Evolutionary conservation across 2,329 filamentous ascomycete genomes (phyloP), one percentile per base, ranked within the genome.

Genomic region (Talaromyces funiculosus): DNA sequence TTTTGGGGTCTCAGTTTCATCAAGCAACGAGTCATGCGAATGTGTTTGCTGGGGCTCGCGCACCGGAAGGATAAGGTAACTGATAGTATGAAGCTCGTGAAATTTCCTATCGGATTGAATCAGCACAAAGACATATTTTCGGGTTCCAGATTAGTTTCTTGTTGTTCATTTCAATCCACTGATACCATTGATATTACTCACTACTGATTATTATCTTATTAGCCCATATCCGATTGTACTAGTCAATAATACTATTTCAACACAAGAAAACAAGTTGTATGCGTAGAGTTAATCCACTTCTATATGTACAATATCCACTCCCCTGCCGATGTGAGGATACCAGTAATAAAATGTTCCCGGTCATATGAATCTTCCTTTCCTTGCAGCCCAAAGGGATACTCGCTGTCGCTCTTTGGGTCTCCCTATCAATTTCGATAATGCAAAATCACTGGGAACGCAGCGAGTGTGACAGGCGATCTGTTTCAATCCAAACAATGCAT

Each of bases 261-360:
- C 51, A 54, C 24, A 54, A 29, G 51, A 37, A 54, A 54, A 54
- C 12, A 54, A 40, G 31, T 37, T 54, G 35, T 26, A 54, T 40
- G 51, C 20, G 20, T 37, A 24, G 51, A 58, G 35, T 59, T 51
- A 31, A 53, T 53, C 47, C 42, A 60, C 42, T 54, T 55, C 58
- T 60, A 54, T 54, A 55, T 60, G 51, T 60, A 51, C 51, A 60
- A 60, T n/a, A 54, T 54, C 58, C 54, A 54, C 47, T 58, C 57
- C 45, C 24, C 35, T 24, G 20, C 33, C 51, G 31, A 37, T 54
- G 38, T 54, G 35, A 22, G 5, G 24, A 38, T 24, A 29, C 33
- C 20, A 6, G 4, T 33, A 35, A 51, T 51, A 9, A 33, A 35
- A 35, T 20, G 26, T 8, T 49, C 26, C 45, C 3, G 26, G 10